These are phyloP conservation scores for Xylaria sp. DNA, from an alignment of 2,329 filamentous ascomycete species.

Conservation along the genomic window DNA sequence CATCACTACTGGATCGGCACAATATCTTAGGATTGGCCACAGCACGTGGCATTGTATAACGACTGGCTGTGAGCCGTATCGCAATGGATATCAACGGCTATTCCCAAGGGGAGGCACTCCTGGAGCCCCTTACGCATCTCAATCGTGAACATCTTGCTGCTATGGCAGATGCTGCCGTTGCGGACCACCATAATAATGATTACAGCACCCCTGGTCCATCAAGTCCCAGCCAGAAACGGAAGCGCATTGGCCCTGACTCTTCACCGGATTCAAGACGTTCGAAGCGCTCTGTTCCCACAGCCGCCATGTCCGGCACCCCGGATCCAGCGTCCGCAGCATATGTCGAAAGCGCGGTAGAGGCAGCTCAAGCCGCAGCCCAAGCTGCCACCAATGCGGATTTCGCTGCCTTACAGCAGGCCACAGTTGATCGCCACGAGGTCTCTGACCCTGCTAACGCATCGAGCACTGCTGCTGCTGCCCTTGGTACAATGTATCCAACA, in stretches of 20 bases:
- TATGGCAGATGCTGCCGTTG: slow-evolving; percentile 61
- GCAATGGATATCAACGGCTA: slow-evolving; percentile 51
- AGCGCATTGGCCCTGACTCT: slow-evolving; percentile 61
- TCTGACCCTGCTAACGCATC: slow-evolving; percentile 65
- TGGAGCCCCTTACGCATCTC: slow-evolving; percentile 49
- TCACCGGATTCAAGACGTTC: slow-evolving; percentile 60
- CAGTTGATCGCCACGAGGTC: slow-evolving; percentile 59
- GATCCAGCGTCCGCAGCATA: slow-evolving; percentile 62
- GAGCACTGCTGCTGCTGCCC: slow-evolving; percentile 68
- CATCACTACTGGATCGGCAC: slow-evolving; percentile 30
- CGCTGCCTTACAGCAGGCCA: slow-evolving; percentile 66
- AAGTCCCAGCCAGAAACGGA: slow-evolving; percentile 64
- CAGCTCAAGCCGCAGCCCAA: slow-evolving; percentile 54
- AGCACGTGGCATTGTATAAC: slow-evolving; percentile 40
- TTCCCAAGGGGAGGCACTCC: slow-evolving; percentile 48
- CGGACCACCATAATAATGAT: slow-evolving; percentile 63
- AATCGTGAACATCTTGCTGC: slow-evolving; percentile 50
- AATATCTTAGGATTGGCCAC: slow-evolving; percentile 38
- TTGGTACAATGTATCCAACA: slow-evolving; percentile 68
- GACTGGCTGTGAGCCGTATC: slow-evolving; percentile 33
- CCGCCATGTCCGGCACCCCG: slow-evolving; percentile 56
- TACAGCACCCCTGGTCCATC: slow-evolving; percentile 56
- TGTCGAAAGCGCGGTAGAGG: slow-evolving; percentile 65
- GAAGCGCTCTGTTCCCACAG: slow-evolving; percentile 61
- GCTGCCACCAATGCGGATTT: slow-evolving; percentile 63